Evolutionary conservation across 2,329 filamentous ascomycete species (phyloP), one percentile per base, ranked within the genome.

Genomic region (Tolypocladium cylindrosporum): DNA sequence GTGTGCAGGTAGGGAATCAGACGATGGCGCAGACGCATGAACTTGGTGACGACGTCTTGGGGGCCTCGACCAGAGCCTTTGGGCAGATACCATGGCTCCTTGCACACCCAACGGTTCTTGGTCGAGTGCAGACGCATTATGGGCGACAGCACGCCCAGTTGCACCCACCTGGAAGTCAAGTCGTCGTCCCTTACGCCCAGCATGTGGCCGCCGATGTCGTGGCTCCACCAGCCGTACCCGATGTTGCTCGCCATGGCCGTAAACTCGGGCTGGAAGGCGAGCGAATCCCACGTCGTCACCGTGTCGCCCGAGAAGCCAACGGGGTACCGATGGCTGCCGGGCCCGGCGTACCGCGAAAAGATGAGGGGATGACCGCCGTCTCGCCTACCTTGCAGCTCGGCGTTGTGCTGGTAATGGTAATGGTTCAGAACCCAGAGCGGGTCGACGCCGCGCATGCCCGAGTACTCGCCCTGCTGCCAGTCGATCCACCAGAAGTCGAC

Each of bases 401-500:
- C 68, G 60, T 75, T 79, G 61, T 85, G 81, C 3, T 84, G 70
- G 65, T 80, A 87, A 58, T 86, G 82, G 64, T 80, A 86, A 65
- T 87, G 84, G 63, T 87, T 87, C 24, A 87, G 74, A 31, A 86
- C 70, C 84, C 84, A 87, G 0, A 87, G 71, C 0, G 84, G 84
- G 66, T 87, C 84, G 3, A 87, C 71, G 1, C 82, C 82, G 0
- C 76, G 78, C 7, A 85, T 74, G 40, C 75, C 74, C 1, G 82
- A 82, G 58, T 75, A 72, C 2, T 73, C 70, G 1, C 84, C 84
- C 66, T 87, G 84, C 67, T 87, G 84, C 84, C 84, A 87, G 66
- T 87, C 84, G 36, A 86, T 76, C 84, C 84, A 87, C 82, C 83
- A 86, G 58, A 87, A 85, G 64, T 87, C 83, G 27, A 78, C 75